phyloP scores from a whole-genome alignment of 2,329 filamentous ascomycete species.

The Alternaria sp. region DNA sequence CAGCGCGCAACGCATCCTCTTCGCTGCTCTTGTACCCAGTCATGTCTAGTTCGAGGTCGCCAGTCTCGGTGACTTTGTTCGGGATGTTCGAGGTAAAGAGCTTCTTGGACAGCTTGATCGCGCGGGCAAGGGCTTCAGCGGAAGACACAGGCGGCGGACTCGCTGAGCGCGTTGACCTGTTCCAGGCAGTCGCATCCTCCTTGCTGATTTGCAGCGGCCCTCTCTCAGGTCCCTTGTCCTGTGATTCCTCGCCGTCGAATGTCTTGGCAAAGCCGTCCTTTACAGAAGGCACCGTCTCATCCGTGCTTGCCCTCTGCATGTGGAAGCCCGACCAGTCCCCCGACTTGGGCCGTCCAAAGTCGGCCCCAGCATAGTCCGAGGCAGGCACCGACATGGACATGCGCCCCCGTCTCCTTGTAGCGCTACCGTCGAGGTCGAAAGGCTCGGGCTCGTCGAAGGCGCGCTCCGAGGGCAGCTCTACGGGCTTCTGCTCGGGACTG shows the following conservation, averaged over 20 bases:
- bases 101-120: slow-evolving; percentile 83
- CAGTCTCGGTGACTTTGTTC: slow-evolving; percentile 86
- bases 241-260: slow-evolving; percentile 21
- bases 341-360: slow-evolving; percentile 35
- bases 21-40: slow-evolving; percentile 94
- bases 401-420: slow-evolving; percentile 30
- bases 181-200: slow-evolving; percentile 45
- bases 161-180: slow-evolving; percentile 61
- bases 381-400: slow-evolving; percentile 40
- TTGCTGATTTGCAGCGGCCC: slow-evolving; percentile 42
- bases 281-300: slow-evolving; percentile 58
- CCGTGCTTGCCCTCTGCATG: slow-evolving; percentile 57
- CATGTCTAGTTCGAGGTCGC: slow-evolving; percentile 98
- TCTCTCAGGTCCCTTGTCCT: slow-evolving; percentile 31
- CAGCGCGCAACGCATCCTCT: slow-evolving; percentile 87
- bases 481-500: slow-evolving; percentile 72
- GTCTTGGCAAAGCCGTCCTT: slow-evolving; percentile 47
- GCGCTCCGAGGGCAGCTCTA: slow-evolving; percentile 52
- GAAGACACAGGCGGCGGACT: slow-evolving; percentile 77
- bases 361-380: slow-evolving; percentile 25
- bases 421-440: slow-evolving; percentile 66
- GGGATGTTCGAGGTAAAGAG: slow-evolving; percentile 91
- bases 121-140: slow-evolving; percentile 80
- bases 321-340: slow-evolving; percentile 46
- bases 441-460: slow-evolving; percentile 72